Evolutionary conservation across 2,329 filamentous ascomycete species (phyloP).

Genomic region (Pseudogymnoascus sp.): DNA sequence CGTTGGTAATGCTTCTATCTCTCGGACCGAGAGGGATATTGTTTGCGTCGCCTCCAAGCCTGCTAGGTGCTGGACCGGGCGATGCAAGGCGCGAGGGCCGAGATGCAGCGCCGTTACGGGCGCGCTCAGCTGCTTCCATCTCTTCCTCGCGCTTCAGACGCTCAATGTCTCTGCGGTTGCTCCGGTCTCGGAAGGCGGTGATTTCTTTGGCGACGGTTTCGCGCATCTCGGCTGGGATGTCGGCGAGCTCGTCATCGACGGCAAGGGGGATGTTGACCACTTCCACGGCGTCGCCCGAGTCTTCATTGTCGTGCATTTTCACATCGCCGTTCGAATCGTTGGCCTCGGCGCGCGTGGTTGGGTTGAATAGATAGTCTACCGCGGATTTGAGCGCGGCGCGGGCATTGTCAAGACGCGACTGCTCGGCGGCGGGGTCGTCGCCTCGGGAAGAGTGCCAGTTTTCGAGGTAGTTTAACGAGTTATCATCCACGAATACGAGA

Average conservation of each 20-base stretch:
- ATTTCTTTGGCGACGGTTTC: slow-evolving; percentile 93
- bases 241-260: slow-evolving; percentile 85
- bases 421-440: slow-evolving; percentile 52
- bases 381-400: slow-evolving; percentile 59
- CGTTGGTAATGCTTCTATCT: slow-evolving; percentile 59
- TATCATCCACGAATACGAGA: slow-evolving; percentile 70
- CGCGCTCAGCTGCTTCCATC: slow-evolving; percentile 76
- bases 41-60: slow-evolving; percentile 57
- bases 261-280: slow-evolving; percentile 83
- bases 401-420: slow-evolving; percentile 63
- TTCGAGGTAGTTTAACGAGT: slow-evolving; percentile 76
- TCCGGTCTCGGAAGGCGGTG: slow-evolving; percentile 84
- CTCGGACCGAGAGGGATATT: slow-evolving; percentile 69
- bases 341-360: slow-evolving; percentile 39
- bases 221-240: slow-evolving; percentile 93
- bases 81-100: slow-evolving; percentile 63
- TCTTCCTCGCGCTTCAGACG: slow-evolving; percentile 84
- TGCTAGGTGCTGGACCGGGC: slow-evolving; percentile 48
- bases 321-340: slow-evolving; percentile 59
- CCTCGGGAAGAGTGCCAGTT: slow-evolving; percentile 62
- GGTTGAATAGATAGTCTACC: slow-evolving; percentile 65
- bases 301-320: slow-evolving; percentile 56
- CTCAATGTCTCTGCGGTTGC: slow-evolving; percentile 80
- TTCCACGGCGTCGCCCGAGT: slow-evolving; percentile 60
- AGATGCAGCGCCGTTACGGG: slow-evolving; percentile 54